A percentile compares a stretch with the other conserved stretches of the same genome.
Conservation (phyloP, 78 protist genomes). For the Dictyostelium firmibasis region DNA sequence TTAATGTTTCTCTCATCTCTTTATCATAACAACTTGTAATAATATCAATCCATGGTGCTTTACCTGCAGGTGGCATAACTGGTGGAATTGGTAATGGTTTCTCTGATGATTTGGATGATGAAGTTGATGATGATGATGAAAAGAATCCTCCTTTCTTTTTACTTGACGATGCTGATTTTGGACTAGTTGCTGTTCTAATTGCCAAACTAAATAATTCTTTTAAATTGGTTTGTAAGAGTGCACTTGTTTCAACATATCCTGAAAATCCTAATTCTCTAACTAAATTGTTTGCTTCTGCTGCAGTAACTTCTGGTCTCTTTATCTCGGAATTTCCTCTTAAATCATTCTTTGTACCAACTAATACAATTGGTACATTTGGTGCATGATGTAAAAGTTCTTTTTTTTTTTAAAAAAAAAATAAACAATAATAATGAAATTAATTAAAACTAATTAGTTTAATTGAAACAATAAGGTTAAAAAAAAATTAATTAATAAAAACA, state of each 20-base stretch:
- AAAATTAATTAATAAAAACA: not conserved
- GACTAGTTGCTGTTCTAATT: not conserved
- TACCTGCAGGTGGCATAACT: slow-evolving; percentile 82
- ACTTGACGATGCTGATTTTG: not conserved
- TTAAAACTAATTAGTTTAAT: not conserved
- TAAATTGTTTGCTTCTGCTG: slow-evolving; percentile 34
- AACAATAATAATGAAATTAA: too few species aligned
- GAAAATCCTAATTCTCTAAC: slow-evolving; percentile 45
- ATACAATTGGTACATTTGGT: slow-evolving; percentile 62
- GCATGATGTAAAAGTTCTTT: slow-evolving; percentile 69
- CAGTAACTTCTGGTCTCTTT: slow-evolving; percentile 31
- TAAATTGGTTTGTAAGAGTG: slow-evolving; percentile 15
- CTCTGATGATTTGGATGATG: not conserved
- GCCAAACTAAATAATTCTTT: slow-evolving; percentile 49
- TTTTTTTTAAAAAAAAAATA: not conserved
- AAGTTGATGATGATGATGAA: not conserved
- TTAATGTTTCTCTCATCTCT: slow-evolving; percentile 55
- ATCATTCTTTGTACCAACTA: slow-evolving; percentile 83
- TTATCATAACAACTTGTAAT: slow-evolving; percentile 67
- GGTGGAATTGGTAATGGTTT: slow-evolving; percentile 77
- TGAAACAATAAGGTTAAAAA: not conserved
- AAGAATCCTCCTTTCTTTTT: not conserved
- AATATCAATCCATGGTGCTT: slow-evolving; percentile 89
- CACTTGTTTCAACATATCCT: slow-evolving; percentile 56
- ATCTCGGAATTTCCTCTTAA: slow-evolving; percentile 12